These are phyloP conservation scores for Pichia exigua DNA, from an alignment of 805 yeast genomes.

Conservation along the genomic window DNA sequence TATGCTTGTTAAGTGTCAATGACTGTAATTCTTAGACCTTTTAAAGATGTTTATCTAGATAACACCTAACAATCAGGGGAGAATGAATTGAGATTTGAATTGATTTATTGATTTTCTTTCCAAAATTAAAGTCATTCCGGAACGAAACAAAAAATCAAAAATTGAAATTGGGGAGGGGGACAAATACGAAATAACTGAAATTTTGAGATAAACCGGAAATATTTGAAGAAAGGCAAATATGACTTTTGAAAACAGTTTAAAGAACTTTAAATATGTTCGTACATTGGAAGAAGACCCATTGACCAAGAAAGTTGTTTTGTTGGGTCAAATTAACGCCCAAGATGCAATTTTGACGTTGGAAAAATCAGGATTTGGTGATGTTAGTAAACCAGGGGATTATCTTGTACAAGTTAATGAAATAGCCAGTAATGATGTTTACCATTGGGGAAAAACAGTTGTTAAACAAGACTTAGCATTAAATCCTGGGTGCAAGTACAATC, in stretches of 20 bases:
- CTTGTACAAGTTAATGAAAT: conserved; percentile 29
- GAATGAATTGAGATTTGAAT: too few relatives aligned
- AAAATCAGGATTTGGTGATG: conserved; percentile 50
- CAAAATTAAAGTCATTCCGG: background rate
- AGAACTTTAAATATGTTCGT: conserved; percentile 37
- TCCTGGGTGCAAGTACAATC: conserved; percentile 64
- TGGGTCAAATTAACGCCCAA: conserved; percentile 56
- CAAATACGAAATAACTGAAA: too few relatives aligned
- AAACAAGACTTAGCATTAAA: conserved; percentile 35
- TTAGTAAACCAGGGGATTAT: background rate
- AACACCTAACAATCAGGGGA: background rate
- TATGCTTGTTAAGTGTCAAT: background rate
- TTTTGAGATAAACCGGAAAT: background rate
- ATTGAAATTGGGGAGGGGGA: too few relatives aligned
- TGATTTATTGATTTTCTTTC: too few relatives aligned
- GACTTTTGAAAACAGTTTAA: conserved; percentile 14
- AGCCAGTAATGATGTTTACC: conserved; percentile 75
- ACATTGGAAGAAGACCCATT: conserved; percentile 55
- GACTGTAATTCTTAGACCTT: too few relatives aligned
- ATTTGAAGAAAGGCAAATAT: background rate
- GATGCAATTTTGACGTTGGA: conserved; percentile 69
- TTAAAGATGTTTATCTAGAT: background rate
- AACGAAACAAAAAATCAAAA: background rate
- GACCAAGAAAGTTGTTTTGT: conserved; percentile 53
- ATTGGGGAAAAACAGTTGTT: conserved; percentile 58